Conservation (phyloP, 345 rosid species). For the Murraya paniculata region DNA sequence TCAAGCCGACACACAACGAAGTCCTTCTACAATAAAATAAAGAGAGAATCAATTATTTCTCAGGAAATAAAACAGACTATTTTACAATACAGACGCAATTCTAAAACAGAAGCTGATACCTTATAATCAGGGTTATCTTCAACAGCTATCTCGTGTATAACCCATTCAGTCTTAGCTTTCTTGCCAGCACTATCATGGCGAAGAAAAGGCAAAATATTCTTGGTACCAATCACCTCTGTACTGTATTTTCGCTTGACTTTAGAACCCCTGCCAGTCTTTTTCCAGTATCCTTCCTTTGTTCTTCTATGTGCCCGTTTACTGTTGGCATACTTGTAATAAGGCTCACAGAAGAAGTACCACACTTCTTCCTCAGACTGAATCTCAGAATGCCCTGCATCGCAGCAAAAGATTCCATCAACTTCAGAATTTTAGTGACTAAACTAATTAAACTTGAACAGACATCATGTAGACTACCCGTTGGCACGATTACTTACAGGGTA, state of each 20-base stretch:
- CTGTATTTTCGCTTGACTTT: constrained; percentile 11
- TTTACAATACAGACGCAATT: background rate
- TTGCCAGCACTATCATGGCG: background rate
- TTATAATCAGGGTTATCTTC: background rate
- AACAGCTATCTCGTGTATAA: background rate
- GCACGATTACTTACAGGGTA: too few relatives aligned
- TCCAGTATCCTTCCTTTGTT: constrained; percentile 40
- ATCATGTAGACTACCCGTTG: too few relatives aligned
- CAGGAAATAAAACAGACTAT: too few relatives aligned
- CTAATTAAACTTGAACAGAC: too few relatives aligned
- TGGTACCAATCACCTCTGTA: constrained; percentile 29
- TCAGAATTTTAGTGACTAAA: too few relatives aligned
- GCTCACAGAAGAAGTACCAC: too few relatives aligned
- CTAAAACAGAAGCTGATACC: background rate
- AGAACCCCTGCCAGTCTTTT: constrained; percentile 34
- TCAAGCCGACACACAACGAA: background rate
- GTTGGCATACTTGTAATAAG: constrained; percentile 1
- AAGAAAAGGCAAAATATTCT: constrained; percentile 28
- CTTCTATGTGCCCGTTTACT: constrained; percentile 23
- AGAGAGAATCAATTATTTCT: background rate
- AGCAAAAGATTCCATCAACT: too few relatives aligned
- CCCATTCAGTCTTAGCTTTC: background rate
- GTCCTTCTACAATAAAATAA: background rate
- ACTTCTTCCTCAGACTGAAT: too few relatives aligned
- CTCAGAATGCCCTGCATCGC: too few relatives aligned